phyloP scores from a whole-genome alignment of 768 basidiomycete species.

The Amanita rimosa region DNA sequence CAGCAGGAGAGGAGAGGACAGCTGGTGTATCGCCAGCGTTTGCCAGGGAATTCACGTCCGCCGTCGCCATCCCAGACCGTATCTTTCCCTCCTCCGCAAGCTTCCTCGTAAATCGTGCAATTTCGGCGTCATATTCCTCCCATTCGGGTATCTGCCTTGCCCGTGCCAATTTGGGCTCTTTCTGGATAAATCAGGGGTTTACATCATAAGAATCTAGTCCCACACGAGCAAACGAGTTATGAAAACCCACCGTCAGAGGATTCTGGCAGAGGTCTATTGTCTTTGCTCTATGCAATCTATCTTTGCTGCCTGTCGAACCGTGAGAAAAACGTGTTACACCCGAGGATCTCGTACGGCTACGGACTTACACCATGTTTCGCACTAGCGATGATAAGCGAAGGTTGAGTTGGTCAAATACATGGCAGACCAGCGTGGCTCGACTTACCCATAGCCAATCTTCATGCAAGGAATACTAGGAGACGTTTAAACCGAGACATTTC shows the following conservation, averaged over 20 bases:
- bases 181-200: constrained; percentile 33
- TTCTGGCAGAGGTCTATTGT: constrained; percentile 97
- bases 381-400: constrained; percentile 31
- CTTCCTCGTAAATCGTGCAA: constrained; percentile 68
- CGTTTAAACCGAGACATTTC: neutral
- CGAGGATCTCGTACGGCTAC: neutral
- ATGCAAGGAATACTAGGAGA: constrained; percentile 62
- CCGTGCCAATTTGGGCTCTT: constrained; percentile 91
- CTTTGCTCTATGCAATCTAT: constrained; percentile 69
- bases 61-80: constrained; percentile 52
- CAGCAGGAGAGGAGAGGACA: neutral
- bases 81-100: constrained; percentile 65
- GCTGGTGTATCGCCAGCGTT: constrained; percentile 18
- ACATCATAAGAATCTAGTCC: neutral
- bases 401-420: neutral
- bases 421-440: neutral
- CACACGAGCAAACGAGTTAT: neutral
- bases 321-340: neutral
- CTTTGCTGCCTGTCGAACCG: constrained; percentile 57
- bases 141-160: constrained; percentile 96
- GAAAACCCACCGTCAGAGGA: constrained; percentile 67
- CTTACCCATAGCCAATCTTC: constrained; percentile 95
- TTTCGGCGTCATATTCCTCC: constrained; percentile 90
- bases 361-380: constrained; percentile 93
- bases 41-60: constrained; percentile 61